Base-by-base conservation (phyloP, 331 rosid genomes). In the Dryas integrifolia region DNA sequence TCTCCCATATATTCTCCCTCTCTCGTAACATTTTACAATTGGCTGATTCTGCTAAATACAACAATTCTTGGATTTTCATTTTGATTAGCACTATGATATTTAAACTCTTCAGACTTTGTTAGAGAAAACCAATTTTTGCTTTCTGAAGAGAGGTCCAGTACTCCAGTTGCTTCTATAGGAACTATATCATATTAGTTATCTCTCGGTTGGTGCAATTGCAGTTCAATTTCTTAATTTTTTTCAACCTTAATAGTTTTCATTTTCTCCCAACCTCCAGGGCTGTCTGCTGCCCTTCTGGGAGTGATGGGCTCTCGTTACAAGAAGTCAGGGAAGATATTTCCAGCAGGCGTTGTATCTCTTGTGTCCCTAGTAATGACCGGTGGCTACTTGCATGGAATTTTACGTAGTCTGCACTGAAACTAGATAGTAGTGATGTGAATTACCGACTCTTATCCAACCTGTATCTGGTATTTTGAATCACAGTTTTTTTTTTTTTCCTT, bases 241-340 rank as follows among this genome's bases (percentile, higher is more conserved):
- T 80, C 64, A 12, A 57, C 30, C n/a, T 55, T 52, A 62, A 70
- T 39, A 13, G 6, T 39, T 40, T 15, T 62, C 43, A 49, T 62
- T 47, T 16, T 52, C 45, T 74, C 41, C 65, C 56, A 0, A 13
- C 58, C 59, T 74, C 15, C 84, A 95, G 98, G 98, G 67, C 71
- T 95, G 70, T 95, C 98, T 55, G 97, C 97, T 83, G 88, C 92
- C 30, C 98, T 95, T 68, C 84, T 95, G 71, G 91, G 58, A 35
- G 94, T 88, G 80, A 95, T 95, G 99, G 99, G 99, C 62, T 82
- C 96, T 70, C 99, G 99, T 46, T 95, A 87, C 77, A 92, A 82
- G 91, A 88, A 83, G 47, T 95, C 99, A 7, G 94, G 99, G 76
- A 95, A 95, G 89, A 75, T 95, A 24, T 90, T 95, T 83, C 99